A percentile compares a stretch with the other conserved stretches of the same genome.
These are phyloP conservation scores for Apiospora rasikravindrae DNA, from an alignment of 2,329 filamentous ascomycete species.

Conservation along the genomic window DNA sequence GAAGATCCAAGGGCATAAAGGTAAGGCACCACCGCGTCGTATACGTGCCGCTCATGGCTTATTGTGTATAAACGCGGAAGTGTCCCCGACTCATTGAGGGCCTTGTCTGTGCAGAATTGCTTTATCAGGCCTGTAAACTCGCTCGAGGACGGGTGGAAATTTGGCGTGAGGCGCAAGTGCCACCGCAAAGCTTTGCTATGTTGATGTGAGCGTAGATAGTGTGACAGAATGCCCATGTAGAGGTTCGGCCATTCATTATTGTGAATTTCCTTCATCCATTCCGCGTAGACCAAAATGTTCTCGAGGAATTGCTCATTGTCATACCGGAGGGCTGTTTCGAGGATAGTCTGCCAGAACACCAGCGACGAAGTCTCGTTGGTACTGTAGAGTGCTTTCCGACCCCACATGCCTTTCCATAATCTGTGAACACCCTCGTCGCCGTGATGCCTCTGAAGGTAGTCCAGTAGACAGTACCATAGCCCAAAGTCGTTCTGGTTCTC, in stretches of 20 bases:
- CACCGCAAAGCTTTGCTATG: constrained; percentile 49
- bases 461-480: constrained; percentile 38
- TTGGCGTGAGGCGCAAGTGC: constrained; percentile 52
- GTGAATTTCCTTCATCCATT: constrained; percentile 47
- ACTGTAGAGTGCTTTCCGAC: constrained; percentile 37
- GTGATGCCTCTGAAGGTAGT: constrained; percentile 38
- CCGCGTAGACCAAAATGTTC: constrained; percentile 45
- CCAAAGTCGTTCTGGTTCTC: constrained; percentile 36
- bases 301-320: constrained; percentile 40
- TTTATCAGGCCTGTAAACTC: constrained; percentile 49
- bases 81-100: constrained; percentile 43
- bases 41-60: constrained; percentile 49
- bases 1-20: constrained; percentile 55
- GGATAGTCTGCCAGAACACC: constrained; percentile 39
- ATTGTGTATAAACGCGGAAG: constrained; percentile 52
- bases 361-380: constrained; percentile 31
- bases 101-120: constrained; percentile 45
- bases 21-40: constrained; percentile 57
- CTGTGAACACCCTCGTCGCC: constrained; percentile 33
- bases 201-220: constrained; percentile 46
- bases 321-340: constrained; percentile 39
- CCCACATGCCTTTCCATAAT: constrained; percentile 41
- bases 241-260: constrained; percentile 54
- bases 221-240: constrained; percentile 53
- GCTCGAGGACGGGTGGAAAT: constrained; percentile 47